phyloP scores from a whole-genome alignment of 164 flowering plant genomes.

The Berberis thunbergii region DNA sequence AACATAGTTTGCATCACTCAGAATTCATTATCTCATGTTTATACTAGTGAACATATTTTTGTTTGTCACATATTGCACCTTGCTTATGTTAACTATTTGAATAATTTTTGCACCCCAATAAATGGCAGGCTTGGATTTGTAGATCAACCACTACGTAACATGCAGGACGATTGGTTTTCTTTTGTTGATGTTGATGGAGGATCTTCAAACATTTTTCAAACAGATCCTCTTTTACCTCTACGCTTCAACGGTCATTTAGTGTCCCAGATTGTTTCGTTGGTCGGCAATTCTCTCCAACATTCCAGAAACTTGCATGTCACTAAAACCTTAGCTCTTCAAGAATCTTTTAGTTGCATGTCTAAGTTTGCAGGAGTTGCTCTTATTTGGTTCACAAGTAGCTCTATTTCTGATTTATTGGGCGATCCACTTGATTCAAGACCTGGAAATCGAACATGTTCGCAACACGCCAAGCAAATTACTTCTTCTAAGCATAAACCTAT shows the following conservation, averaged over 20 bases:
- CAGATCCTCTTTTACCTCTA: conserved; percentile 16
- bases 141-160: neutral
- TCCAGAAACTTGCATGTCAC: conserved; percentile 15
- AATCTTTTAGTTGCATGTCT: conserved; percentile 31
- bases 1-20: too few species aligned
- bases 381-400: conserved; percentile 30
- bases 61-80: too few species aligned
- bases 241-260: too few species aligned
- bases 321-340: conserved; percentile 41
- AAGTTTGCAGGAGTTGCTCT: conserved; percentile 52
- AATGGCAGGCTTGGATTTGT: too few species aligned
- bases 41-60: too few species aligned
- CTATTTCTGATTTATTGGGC: conserved; percentile 24
- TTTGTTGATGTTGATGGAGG: conserved; percentile 49
- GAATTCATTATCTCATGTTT: too few species aligned
- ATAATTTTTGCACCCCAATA: too few species aligned
- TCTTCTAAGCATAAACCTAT: conserved; percentile 16
- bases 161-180: conserved; percentile 40
- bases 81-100: too few species aligned
- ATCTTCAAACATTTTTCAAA: conserved; percentile 26
- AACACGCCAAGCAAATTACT: conserved; percentile 20
- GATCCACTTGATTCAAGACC: conserved; percentile 14
- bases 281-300: too few species aligned
- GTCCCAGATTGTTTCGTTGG: too few species aligned
- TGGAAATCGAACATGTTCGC: conserved; percentile 17